Conservation (phyloP, 108 stramenopile genomes). For the Aurantiochytrium sp. region DNA sequence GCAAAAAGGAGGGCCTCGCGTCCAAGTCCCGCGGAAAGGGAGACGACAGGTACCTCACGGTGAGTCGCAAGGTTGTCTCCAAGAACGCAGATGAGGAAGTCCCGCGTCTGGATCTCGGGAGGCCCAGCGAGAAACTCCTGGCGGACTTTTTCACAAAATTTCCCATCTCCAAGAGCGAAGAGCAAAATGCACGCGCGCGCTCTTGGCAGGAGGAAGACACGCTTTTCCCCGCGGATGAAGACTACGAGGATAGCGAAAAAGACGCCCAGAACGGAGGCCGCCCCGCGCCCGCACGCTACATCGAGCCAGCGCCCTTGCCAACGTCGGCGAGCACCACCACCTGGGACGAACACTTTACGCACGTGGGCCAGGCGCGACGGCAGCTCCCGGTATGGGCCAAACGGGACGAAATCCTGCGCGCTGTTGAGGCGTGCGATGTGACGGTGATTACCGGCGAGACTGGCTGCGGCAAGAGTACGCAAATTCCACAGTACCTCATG, state of each 20-base stretch:
- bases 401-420: conserved; percentile 38
- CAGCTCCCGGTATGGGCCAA: conserved; percentile 49
- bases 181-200: not conserved
- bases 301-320: not conserved
- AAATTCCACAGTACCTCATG: conserved; percentile 74
- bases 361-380: not conserved
- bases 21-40: conserved; percentile 20
- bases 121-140: not conserved
- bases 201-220: not conserved
- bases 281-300: not conserved
- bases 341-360: not conserved
- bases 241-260: not conserved
- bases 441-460: conserved; percentile 65
- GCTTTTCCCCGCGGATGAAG: not conserved
- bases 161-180: not conserved
- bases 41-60: conserved; percentile 4
- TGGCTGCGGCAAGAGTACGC: conserved; percentile 69
- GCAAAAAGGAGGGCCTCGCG: conserved; percentile 11
- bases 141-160: not conserved
- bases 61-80: not conserved
- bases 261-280: not conserved
- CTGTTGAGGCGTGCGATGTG: conserved; percentile 38
- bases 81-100: not conserved
- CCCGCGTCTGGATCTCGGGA: not conserved
- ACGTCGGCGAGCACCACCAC: not conserved